A percentile compares a stretch with the other conserved stretches of the same genome.
Conservation (phyloP, 2,329 filamentous ascomycete genomes). For the Piedraia hortae region DNA sequence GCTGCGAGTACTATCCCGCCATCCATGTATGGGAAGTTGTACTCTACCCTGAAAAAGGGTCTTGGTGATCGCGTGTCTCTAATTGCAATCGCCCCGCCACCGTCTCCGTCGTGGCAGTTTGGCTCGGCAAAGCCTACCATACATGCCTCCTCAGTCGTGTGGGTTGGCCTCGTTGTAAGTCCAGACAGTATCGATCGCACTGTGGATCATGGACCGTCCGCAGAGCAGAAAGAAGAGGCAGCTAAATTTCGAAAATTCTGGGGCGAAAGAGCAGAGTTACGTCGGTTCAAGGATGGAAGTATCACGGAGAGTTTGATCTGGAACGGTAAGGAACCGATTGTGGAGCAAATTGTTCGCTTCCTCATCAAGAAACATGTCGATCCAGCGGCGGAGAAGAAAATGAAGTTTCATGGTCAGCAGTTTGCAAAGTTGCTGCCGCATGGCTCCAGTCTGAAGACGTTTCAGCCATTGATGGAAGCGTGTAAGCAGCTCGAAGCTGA, state of each 20-base stretch:
- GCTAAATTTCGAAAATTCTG: slow-evolving; percentile 70
- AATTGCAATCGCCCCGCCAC: slow-evolving; percentile 22
- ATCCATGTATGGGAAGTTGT: slow-evolving; percentile 20
- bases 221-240: slow-evolving; percentile 62
- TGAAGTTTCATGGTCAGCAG: slow-evolving; percentile 19
- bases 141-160: slow-evolving; percentile 16
- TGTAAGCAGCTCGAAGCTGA: slow-evolving; percentile 51
- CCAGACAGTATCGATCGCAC: slow-evolving; percentile 41
- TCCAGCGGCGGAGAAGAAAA: slow-evolving; percentile 20
- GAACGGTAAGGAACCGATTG: slow-evolving; percentile 35
- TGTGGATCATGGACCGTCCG: slow-evolving; percentile 67
- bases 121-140: slow-evolving; percentile 7
- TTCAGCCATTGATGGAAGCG: slow-evolving; percentile 39
- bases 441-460: slow-evolving; percentile 21
- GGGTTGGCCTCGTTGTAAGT: slow-evolving; percentile 45
- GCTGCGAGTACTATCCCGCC: not conserved
- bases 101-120: slow-evolving; percentile 12
- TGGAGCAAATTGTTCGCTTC: slow-evolving; percentile 54
- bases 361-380: slow-evolving; percentile 43
- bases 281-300: slow-evolving; percentile 82
- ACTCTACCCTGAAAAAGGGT: slow-evolving; percentile 38
- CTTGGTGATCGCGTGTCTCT: slow-evolving; percentile 47
- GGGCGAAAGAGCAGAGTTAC: slow-evolving; percentile 77
- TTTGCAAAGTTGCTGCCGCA: slow-evolving; percentile 19
- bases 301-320: slow-evolving; percentile 84